Base-by-base conservation (phyloP, 2,329 filamentous ascomycete genomes). In the Microcyclosporella mali region DNA sequence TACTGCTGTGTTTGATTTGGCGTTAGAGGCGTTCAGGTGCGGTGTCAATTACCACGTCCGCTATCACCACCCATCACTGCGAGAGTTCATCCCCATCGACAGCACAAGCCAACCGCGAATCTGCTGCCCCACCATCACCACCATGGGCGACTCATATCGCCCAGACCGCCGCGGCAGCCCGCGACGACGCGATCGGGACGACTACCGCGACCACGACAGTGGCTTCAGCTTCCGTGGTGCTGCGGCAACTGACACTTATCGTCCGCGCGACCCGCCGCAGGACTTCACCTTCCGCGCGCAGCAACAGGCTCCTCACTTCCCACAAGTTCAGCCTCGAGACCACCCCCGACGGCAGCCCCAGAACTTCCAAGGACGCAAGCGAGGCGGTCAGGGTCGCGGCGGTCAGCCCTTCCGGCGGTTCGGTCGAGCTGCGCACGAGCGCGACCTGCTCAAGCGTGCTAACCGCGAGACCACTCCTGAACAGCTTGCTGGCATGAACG, bases 401-500 rank as follows among this genome's bases (percentile, higher is more conserved):
- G 21, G 43, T 19, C 29, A 46, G n/a, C 27, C 29, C 21, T 32
- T 27, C 30, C 40, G 55, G 16, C 45, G 43, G 33, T 55, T 50
- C 33, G 44, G 40, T 16, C 55, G 56, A 21, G 56, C 56, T 31
- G 61, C 66, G 3, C 65, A 71, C 39, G 62, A 67, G 46, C 70
- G 70, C 43, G 63, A 65, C 14, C 61, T 74, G 19, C 58, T 74
- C n/a, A 61, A 58, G 19, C 45, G 47, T 8, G 55, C 64, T n/a
- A 52, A 56, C 6, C 63, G 68, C 35, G 64, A 64, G 16, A 60
- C 62, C 18, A 69, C 63, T 21, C 66, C 70, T 2, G 71, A 74
- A 55, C 69, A 66, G 40, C 55, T 70, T 34, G 54, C 64, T 25
- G 70, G 70, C 43, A 69, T 73, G 56, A 59, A 60, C 11, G 33